Evolutionary conservation across 2,329 filamentous ascomycete species (phyloP), one percentile per base, ranked within the genome.

Genomic region (Cytospora chrysosperma): DNA sequence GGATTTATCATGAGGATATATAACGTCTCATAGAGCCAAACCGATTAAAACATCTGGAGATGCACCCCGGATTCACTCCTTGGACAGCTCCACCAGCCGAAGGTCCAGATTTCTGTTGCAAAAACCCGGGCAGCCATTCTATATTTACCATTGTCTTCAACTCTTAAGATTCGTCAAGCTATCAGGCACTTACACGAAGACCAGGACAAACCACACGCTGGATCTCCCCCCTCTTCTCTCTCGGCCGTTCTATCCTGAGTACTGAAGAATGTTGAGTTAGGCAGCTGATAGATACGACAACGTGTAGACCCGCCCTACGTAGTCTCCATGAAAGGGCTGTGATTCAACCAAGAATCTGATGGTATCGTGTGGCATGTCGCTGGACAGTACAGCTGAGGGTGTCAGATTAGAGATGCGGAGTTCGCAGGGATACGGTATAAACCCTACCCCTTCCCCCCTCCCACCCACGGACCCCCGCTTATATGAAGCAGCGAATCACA

Each of bases 331-430:
- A n/a, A n/a, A n/a, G n/a, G n/a, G n/a, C n/a, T n/a, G n/a, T n/a
- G n/a, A n/a, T n/a, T n/a, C n/a, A n/a, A n/a, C 6, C 17, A n/a
- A 4, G 15, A 40, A 6, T 19, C n/a, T 19, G 37, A 40, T 3
- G n/a, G 37, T 9, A n/a, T 40, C 37, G 17, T 40, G 15, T 8
- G 19, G 15, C 9, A 5, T n/a, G 37, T 40, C 17, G 37, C 15
- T n/a, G 37, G 17, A 4, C 40, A 12, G n/a, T 9, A 21, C 40
- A 21, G n/a, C 40, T 2, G 51, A 26, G 43, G 43, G 59, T 51
- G 59, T 61, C 26, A 27, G 28, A 61, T 34, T 61, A 61, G 55
- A 51, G 54, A 54, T 54, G 58, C 26, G 58, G 58, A 61, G 52
- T 13, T 19, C 10, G 21, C 43, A 47, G 43, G 43, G 43, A 47